Evolutionary conservation across 306 rosid genomes (phyloP).

Genomic region (Inga oerstediana): DNA sequence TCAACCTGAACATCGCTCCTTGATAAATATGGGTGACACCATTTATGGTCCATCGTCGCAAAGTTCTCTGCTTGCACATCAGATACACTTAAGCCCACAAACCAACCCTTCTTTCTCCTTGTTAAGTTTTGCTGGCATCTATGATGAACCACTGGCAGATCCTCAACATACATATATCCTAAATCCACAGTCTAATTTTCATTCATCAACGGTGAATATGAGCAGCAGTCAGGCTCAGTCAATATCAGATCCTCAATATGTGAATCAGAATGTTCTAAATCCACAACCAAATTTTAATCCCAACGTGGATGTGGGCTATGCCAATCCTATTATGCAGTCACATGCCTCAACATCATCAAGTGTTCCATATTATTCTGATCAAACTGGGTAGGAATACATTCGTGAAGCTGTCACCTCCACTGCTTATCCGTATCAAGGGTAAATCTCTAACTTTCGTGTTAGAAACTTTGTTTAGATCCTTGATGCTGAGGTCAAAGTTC

Average conservation of each 20-base stretch:
- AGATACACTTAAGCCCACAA: slow-evolving; percentile 21
- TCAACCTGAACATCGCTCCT: slow-evolving; percentile 25
- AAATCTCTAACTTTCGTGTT: slow-evolving; percentile 29
- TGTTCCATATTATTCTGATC: slow-evolving; percentile 1
- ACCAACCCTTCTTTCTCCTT: slow-evolving; percentile 21
- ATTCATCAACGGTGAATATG: slow-evolving; percentile 8
- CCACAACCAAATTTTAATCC: slow-evolving; percentile 26
- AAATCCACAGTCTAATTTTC: slow-evolving; percentile 20
- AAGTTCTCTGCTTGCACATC: slow-evolving; percentile 24
- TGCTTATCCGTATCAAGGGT: slow-evolving; percentile 32
- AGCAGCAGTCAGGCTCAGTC: slow-evolving; percentile 25
- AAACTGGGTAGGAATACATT: not conserved
- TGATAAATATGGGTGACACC: slow-evolving; percentile 6
- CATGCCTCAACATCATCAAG: slow-evolving; percentile 21
- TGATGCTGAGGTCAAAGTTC: not conserved
- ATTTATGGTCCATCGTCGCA: slow-evolving; percentile 16
- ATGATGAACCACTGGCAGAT: slow-evolving; percentile 19
- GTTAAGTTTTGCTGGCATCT: not conserved
- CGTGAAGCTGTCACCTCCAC: slow-evolving; percentile 31
- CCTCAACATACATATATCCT: slow-evolving; percentile 27
- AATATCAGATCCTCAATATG: slow-evolving; percentile 24
- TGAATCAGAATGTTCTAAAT: slow-evolving; percentile 18
- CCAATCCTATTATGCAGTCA: slow-evolving; percentile 23
- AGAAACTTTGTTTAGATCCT: slow-evolving; percentile 12
- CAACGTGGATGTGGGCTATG: not conserved